phyloP scores from a whole-genome alignment of 495 filamentous ascomycete species.

The Aspergillus nidulans region DNA sequence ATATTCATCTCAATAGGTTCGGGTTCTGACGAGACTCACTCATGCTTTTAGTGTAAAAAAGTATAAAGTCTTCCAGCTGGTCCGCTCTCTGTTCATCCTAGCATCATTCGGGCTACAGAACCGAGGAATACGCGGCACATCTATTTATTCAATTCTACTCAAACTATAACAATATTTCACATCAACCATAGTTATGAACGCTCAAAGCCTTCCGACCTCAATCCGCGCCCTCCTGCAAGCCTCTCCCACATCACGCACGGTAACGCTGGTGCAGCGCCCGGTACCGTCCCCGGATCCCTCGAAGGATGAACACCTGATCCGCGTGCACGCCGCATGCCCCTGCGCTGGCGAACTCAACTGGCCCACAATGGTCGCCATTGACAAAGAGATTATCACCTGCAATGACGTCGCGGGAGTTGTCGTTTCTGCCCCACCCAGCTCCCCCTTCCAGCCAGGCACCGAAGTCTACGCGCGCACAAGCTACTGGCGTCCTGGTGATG shows the following conservation, averaged over 20 bases:
- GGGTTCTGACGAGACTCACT: too few species aligned
- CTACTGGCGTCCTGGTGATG: slow-evolving; percentile 36
- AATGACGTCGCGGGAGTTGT: slow-evolving; percentile 49
- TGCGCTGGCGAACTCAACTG: slow-evolving; percentile 54
- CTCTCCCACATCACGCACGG: not conserved
- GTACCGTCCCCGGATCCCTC: slow-evolving; percentile 17
- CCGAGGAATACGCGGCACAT: too few species aligned
- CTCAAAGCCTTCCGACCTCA: not conserved
- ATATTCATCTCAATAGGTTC: not conserved
- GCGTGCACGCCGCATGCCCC: slow-evolving; percentile 44
- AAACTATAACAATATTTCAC: not conserved
- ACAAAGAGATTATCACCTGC: slow-evolving; percentile 39
- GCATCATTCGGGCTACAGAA: too few species aligned
- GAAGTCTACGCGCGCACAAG: slow-evolving; percentile 48
- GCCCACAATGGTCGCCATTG: slow-evolving; percentile 34
- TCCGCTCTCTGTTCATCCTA: too few species aligned
- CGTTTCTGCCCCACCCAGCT: slow-evolving; percentile 34
- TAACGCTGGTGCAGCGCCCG: slow-evolving; percentile 14
- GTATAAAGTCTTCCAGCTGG: too few species aligned
- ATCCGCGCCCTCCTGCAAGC: slow-evolving; percentile 13
- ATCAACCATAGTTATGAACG: not conserved
- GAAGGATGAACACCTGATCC: slow-evolving; percentile 46
- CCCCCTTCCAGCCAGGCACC: slow-evolving; percentile 41
- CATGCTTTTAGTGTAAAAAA: too few species aligned
- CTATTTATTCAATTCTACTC: too few species aligned